phyloP scores from a whole-genome alignment of 2,329 filamentous ascomycete species.

The Epichloe bromicola region DNA sequence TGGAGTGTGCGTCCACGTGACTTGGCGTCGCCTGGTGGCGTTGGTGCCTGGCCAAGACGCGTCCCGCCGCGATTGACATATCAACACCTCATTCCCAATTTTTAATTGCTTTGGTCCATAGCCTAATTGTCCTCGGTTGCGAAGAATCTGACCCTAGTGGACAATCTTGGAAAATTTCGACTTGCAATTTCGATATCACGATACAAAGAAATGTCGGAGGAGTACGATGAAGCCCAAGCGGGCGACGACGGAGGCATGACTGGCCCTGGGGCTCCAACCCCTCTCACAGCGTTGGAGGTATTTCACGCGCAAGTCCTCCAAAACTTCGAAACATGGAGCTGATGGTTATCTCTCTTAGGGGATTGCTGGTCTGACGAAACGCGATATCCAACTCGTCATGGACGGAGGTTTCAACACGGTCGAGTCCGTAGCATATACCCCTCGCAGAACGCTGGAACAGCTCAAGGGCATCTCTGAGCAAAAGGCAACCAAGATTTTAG shows the following conservation, averaged over 20 bases:
- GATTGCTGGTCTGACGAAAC: conserved; percentile 76
- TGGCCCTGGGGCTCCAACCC: conserved; percentile 87
- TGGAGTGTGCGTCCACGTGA: conserved; percentile 18
- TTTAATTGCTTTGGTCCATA: background rate
- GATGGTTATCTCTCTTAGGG: conserved; percentile 41
- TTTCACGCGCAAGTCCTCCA: background rate
- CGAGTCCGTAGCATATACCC: conserved; percentile 86
- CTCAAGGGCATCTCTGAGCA: conserved; percentile 98
- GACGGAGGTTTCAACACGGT: conserved; percentile 93
- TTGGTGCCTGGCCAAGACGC: conserved; percentile 20
- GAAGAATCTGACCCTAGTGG: background rate
- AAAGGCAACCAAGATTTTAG: conserved; percentile 83
- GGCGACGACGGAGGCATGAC: conserved; percentile 60
- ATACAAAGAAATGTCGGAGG: conserved; percentile 28
- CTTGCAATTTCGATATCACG: background rate
- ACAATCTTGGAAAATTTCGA: background rate
- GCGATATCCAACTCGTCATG: conserved; percentile 85
- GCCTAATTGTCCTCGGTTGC: background rate
- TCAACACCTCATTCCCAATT: background rate
- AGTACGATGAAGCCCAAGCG: conserved; percentile 53
- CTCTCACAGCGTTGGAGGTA: conserved; percentile 76
- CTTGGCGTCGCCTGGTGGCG: conserved; percentile 21
- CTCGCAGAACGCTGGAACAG: conserved; percentile 73
- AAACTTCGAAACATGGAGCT: background rate
- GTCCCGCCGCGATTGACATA: conserved; percentile 10